Evolutionary conservation across 176 grass and related monocot species (phyloP), one percentile per base, ranked within the genome.

Genomic region (bread wheat (Triticum aestivum)): DNA sequence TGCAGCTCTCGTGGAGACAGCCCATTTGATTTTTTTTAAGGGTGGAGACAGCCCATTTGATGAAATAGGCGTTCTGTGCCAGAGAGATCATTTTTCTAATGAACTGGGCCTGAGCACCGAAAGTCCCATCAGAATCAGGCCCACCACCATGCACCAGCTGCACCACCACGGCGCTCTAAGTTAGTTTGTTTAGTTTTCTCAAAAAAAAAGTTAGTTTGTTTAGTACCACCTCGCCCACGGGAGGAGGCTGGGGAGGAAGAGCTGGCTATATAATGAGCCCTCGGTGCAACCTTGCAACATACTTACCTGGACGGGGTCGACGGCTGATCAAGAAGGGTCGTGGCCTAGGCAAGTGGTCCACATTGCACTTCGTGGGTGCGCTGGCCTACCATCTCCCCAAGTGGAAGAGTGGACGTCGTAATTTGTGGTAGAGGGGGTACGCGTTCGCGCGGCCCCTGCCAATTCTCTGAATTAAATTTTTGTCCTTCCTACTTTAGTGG

Each of bases 361-460:
- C 54, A 79, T 91, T 86, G 86, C 82, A 91, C 90, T 1, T 61
- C n/a, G 82, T 87, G 76, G 26, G 9, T 3, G 68, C 0, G 69
- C 72, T 87, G 69, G 38, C 35, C 3, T 90, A 90, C 77, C 81
- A 87, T 91, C 89, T 84, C 49, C 75, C 24, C 21, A 80, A 86
- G 47, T 58, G 81, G 81, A 78, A 88, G 91, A 90, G 52, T 87
- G 88, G 85, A 74, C 65, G 71, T 92, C 77, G 4, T 88, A 91
- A 94, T 91, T 91, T 94, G 69, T 94, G 83, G 0, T 2, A 73
- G 68, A 41, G 82, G 88, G 91, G 86, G 83, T 89, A 91, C 52
- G 86, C 83, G 86, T 91, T 3, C 86, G 92, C 84, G 84, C 80
- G 80, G 54, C 80, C 81, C 80, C 77, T 83, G 9, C 20, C 61